Evolutionary conservation across 371 early-diverging fungal species (phyloP).

Genomic region (Mucor lusitanicus): DNA sequence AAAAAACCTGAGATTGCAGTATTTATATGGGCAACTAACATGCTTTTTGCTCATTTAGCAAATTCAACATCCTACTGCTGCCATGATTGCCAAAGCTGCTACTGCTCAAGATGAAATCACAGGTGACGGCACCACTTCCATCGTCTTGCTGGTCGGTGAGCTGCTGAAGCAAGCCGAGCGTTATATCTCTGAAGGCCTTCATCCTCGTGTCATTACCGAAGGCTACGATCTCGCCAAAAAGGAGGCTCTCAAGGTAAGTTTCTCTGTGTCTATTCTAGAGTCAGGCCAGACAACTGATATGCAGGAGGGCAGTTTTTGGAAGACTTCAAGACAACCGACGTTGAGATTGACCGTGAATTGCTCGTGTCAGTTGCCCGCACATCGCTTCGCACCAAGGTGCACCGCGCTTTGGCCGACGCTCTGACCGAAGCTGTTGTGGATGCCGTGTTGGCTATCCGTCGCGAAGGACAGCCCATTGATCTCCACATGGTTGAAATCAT

Average conservation of each 20-base stretch:
- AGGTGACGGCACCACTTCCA: slow-evolving; percentile 99
- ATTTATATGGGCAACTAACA: slow-evolving; percentile 5
- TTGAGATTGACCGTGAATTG: slow-evolving; percentile 85
- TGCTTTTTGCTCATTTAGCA: slow-evolving; percentile 66
- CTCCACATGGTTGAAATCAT: slow-evolving; percentile 99
- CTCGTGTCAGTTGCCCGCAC: slow-evolving; percentile 94
- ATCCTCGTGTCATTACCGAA: slow-evolving; percentile 95
- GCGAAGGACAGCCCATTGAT: slow-evolving; percentile 88
- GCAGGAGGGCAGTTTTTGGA: slow-evolving; percentile 79
- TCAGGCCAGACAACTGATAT: too few relatives aligned
- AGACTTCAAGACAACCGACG: slow-evolving; percentile 67
- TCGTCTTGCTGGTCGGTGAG: slow-evolving; percentile 96
- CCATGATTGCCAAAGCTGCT: slow-evolving; percentile 99
- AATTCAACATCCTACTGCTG: slow-evolving; percentile 99
- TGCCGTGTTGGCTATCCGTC: slow-evolving; percentile 89
- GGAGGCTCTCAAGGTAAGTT: slow-evolving; percentile 80
- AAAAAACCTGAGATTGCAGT: not conserved
- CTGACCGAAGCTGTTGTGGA: slow-evolving; percentile 97
- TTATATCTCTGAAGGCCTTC: slow-evolving; percentile 96
- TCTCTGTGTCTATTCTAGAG: not conserved
- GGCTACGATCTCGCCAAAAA: slow-evolving; percentile 97
- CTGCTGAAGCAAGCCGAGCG: slow-evolving; percentile 96
- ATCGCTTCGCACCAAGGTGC: slow-evolving; percentile 96
- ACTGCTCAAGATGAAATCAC: slow-evolving; percentile 98
- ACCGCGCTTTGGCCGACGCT: slow-evolving; percentile 84